Conservation (phyloP, 208 protist species). For the Trypanosoma melophagium region DNA sequence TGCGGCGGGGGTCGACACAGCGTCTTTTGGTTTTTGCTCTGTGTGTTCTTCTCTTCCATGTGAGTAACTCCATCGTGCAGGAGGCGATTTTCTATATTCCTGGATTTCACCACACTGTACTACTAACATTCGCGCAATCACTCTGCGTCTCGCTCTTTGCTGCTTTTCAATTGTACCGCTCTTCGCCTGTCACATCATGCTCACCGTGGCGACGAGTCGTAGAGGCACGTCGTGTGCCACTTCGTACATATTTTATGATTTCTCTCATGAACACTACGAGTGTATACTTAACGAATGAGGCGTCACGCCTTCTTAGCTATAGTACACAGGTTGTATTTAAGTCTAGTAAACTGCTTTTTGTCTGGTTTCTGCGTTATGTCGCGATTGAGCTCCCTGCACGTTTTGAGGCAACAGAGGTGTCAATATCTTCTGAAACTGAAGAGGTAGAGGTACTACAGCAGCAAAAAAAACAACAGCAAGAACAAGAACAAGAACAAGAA, state of each 20-base stretch:
- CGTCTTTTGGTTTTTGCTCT: conserved; percentile 31
- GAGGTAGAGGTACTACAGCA: conserved; percentile 3
- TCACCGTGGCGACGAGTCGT: conserved; percentile 16
- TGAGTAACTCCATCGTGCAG: conserved; percentile 41
- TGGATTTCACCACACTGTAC: conserved; percentile 40
- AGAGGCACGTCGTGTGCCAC: conserved; percentile 25
- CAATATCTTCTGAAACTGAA: neutral
- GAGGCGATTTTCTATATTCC: conserved; percentile 64
- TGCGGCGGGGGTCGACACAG: conserved; percentile 15
- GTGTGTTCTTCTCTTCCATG: conserved; percentile 44
- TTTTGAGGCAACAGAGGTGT: neutral
- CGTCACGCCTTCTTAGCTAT: conserved; percentile 48
- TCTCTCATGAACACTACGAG: conserved; percentile 42
- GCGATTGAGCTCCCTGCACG: conserved; percentile 27
- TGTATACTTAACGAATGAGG: conserved; percentile 50
- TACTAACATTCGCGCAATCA: conserved; percentile 44
- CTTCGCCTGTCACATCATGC: neutral
- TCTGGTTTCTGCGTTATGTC: conserved; percentile 38
- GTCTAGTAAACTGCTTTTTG: conserved; percentile 58
- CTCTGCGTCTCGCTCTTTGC: conserved; percentile 34
- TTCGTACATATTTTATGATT: conserved; percentile 47
- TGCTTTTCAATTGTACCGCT: conserved; percentile 21
- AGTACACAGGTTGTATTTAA: conserved; percentile 65
- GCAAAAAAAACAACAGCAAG: neutral
- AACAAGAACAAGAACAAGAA: neutral